Evolutionary conservation across 1,284 basidiomycete genomes (phyloP).

Genomic region (Fomitopsis palustris): DNA sequence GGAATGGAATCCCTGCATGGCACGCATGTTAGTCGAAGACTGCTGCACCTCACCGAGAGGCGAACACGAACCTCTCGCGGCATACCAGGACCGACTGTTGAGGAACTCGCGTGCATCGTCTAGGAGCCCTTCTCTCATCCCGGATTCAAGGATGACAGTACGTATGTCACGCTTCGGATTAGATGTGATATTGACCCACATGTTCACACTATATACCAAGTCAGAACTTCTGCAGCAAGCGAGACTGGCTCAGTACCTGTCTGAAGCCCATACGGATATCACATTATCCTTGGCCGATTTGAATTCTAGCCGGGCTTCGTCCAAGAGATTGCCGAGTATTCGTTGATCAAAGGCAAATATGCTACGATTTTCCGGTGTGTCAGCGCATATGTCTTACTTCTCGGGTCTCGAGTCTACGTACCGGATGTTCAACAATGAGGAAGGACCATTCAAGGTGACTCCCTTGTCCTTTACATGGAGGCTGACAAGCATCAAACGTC

Average conservation of each 20-base stretch:
- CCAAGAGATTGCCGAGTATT: neutral
- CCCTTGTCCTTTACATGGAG: neutral
- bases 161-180: slow-evolving; percentile 59
- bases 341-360: neutral
- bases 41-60: too few relatives aligned
- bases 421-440: neutral
- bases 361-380: neutral
- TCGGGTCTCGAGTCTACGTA: neutral
- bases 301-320: neutral
- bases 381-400: neutral
- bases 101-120: too few relatives aligned
- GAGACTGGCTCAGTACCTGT: neutral
- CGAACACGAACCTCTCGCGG: too few relatives aligned
- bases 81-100: too few relatives aligned
- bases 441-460: too few relatives aligned
- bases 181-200: slow-evolving; percentile 53
- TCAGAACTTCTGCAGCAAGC: neutral
- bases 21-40: too few relatives aligned
- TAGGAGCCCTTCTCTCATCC: slow-evolving; percentile 28
- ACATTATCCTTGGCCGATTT: neutral
- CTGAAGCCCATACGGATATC: neutral
- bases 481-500: neutral
- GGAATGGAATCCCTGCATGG: too few relatives aligned
- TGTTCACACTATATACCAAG: slow-evolving; percentile 20
- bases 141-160: slow-evolving; percentile 67